Conservation (phyloP, 73 alveolate species). For the Loxodes magnus region DNA sequence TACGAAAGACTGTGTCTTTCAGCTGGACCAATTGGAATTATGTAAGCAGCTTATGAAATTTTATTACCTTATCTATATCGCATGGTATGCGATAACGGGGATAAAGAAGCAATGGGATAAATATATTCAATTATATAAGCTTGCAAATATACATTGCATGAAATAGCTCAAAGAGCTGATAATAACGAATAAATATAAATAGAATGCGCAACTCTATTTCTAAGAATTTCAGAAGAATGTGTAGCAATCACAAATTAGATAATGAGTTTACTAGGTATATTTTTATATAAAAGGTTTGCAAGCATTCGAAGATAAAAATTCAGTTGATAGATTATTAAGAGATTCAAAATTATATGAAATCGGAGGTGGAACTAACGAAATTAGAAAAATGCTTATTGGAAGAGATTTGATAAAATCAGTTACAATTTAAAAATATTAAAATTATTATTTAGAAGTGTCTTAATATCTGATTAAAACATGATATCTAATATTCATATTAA, state of each 20-base stretch:
- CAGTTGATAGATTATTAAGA: conserved; percentile 64
- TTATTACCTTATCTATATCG: conserved; percentile 46
- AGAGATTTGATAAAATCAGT: no score
- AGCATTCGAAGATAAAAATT: no score
- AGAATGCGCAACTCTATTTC: conserved; percentile 18
- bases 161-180: conserved; percentile 46
- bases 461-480: no score
- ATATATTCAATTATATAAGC: conserved; percentile 63
- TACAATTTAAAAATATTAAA: no score
- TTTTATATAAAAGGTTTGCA: conserved; percentile 36
- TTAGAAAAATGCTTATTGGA: conserved; percentile 60
- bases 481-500: no score
- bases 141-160: conserved; percentile 51
- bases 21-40: conserved; percentile 88
- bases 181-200: conserved; percentile 25
- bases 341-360: conserved; percentile 89
- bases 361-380: conserved; percentile 89
- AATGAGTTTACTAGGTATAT: conserved; percentile 11
- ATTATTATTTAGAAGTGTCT: no score
- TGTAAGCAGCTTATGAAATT: conserved; percentile 74
- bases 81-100: no score
- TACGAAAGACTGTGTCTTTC: conserved; percentile 74
- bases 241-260: conserved; percentile 13
- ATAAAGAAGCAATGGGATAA: conserved; percentile 80
- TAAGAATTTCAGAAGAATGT: conserved; percentile 6